Conservation (phyloP, 139 green algal species). For the Tetraselmis striata region DNA sequence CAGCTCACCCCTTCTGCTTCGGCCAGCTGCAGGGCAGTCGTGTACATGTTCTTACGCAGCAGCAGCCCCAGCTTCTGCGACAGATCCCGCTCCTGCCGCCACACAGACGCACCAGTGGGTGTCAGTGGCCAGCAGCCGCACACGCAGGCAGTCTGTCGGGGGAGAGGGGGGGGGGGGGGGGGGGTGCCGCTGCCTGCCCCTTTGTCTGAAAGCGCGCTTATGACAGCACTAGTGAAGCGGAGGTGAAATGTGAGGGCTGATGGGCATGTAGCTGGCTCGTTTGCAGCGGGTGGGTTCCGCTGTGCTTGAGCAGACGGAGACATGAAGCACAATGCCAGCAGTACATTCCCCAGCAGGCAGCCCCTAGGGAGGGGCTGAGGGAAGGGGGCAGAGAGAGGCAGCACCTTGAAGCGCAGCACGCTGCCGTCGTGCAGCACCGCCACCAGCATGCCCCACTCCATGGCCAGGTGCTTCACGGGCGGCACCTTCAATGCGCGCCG, state of each 20-base stretch:
- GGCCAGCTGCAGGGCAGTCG: conserved; percentile 2
- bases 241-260: no score
- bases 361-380: conserved; percentile 6
- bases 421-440: conserved; percentile 6
- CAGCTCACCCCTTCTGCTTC: neutral
- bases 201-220: no score
- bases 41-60: conserved; percentile 8
- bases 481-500: conserved; percentile 23
- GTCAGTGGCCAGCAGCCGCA: no score
- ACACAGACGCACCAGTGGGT: no score
- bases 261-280: no score
- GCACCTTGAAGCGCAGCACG: conserved; percentile 33
- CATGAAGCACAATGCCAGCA: conserved; percentile 66
- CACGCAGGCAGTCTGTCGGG: no score
- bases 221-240: no score
- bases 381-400: conserved; percentile 17
- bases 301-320: no score
- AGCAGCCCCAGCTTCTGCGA: conserved; percentile 9
- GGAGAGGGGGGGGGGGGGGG: no score
- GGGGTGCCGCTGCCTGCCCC: no score
- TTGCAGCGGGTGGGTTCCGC: no score
- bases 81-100: conserved; percentile 3
- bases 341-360: conserved; percentile 6
- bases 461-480: conserved; percentile 17
- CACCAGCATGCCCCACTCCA: conserved; percentile 12